Evolutionary conservation across 2,329 filamentous ascomycete species (phyloP), one percentile per base, ranked within the genome.

Genomic region (Aspergillus candidus): DNA sequence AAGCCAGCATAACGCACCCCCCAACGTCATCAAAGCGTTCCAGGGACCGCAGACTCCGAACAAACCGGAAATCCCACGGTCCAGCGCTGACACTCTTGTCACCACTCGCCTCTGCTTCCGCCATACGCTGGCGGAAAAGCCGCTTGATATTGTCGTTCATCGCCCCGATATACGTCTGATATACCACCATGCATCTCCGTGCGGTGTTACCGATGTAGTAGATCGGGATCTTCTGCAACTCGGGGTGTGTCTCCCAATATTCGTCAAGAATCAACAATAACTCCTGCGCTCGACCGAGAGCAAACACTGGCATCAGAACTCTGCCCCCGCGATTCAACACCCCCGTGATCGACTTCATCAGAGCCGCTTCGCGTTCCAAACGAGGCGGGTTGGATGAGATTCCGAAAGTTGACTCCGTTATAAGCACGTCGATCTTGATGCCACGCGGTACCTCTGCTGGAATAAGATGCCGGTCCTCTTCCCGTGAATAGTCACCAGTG

Each of bases 121-220:
- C 88, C 81, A 95, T 94, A 38, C 88, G 82, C 66, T 94, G 89
- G 41, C 86, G 79, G 68, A 96, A 96, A n/a, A 95, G 78, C 10
- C 88, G 81, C 66, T 95, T 96, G 73, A 98, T 97, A 59, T 96
- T 97, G 61, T 97, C 91, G 64, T 98, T 98, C 93, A 98, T 98
- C 43, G 90, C 89, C 38, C 90, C 88, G 38, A 97, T 88, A 59
- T 97, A 98, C 1, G 93, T 98, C 65, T 97, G 93, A 63, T 98
- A 98, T 3, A 97, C 89, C 27, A 96, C 80, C 93, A 98, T 98
- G 71, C 93, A 98, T 68, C 95, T 93, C 50, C 91, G 77, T 1
- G 93, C 93, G 34, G 97, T 79, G 58, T 94, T 95, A 58, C 88
- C 93, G 43, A 94, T 94, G 66, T 97, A 98, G 72, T 97, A 98